A percentile compares a stretch with the other conserved stretches of the same genome.
These are phyloP conservation scores for Aspergillus sp. DNA, from an alignment of 2,329 filamentous ascomycete genomes.

Conservation along the genomic window DNA sequence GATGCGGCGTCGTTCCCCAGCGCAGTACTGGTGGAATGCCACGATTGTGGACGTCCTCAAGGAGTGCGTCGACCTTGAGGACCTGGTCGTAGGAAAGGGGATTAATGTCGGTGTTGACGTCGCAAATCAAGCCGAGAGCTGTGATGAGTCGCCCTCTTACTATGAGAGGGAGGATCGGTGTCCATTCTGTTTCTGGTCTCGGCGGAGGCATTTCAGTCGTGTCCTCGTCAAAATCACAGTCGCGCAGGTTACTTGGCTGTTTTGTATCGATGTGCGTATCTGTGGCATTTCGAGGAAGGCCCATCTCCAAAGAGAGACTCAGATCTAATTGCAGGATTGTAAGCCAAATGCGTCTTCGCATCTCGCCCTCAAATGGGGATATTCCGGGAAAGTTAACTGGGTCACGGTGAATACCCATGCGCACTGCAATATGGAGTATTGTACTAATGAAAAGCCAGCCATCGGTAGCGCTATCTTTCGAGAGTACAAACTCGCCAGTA, in stretches of 20 bases:
- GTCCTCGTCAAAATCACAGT: background rate
- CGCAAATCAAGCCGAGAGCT: background rate
- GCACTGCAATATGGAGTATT: background rate
- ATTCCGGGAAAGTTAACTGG: background rate
- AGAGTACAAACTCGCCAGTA: background rate
- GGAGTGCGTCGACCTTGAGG: background rate
- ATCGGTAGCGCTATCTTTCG: background rate
- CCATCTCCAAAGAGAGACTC: background rate
- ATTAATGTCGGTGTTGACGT: background rate
- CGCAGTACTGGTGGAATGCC: background rate
- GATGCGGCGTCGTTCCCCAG: background rate
- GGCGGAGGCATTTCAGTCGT: background rate
- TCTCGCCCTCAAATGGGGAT: background rate
- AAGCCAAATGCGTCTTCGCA: background rate
- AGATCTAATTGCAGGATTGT: background rate
- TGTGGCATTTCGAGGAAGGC: background rate
- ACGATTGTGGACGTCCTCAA: background rate
- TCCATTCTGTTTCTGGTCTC: background rate
- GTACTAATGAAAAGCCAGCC: background rate
- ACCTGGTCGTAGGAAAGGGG: background rate
- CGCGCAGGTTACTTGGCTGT: background rate
- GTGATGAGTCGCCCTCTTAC: background rate
- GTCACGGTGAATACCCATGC: background rate
- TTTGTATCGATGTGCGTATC: too few species aligned
- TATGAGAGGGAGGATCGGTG: background rate